These are phyloP conservation scores for Waltergamsia citrina DNA, from an alignment of 2,329 filamentous ascomycete genomes.

Conservation along the genomic window DNA sequence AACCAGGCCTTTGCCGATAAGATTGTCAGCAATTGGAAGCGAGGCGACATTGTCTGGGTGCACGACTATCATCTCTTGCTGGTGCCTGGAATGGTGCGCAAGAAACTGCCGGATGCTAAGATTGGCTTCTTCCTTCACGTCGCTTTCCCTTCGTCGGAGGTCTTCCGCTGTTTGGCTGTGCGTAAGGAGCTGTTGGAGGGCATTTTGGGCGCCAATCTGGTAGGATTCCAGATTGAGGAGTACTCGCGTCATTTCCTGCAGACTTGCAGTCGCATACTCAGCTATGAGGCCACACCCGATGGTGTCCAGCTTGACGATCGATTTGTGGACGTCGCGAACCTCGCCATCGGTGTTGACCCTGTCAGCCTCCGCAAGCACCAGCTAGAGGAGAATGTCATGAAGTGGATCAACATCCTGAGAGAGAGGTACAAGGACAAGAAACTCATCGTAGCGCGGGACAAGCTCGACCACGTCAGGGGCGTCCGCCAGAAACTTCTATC, in stretches of 20 bases:
- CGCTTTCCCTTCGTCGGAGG: slow-evolving; percentile 91
- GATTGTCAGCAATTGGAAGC: slow-evolving; percentile 87
- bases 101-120: slow-evolving; percentile 84
- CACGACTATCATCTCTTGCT: slow-evolving; percentile 92
- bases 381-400: slow-evolving; percentile 59
- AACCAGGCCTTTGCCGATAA: slow-evolving; percentile 90
- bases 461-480: slow-evolving; percentile 85
- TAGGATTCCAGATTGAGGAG: slow-evolving; percentile 90
- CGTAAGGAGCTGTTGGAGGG: slow-evolving; percentile 83
- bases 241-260: slow-evolving; percentile 92
- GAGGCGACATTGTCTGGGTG: slow-evolving; percentile 86
- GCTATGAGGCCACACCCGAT: slow-evolving; percentile 81
- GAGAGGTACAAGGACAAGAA: slow-evolving; percentile 82
- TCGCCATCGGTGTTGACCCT: slow-evolving; percentile 88
- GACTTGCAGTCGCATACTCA: slow-evolving; percentile 84
- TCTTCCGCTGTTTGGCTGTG: slow-evolving; percentile 84
- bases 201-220: slow-evolving; percentile 84
- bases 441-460: slow-evolving; percentile 87
- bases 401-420: slow-evolving; percentile 72
- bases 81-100: slow-evolving; percentile 80
- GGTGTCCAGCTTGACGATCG: slow-evolving; percentile 87
- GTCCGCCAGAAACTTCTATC: slow-evolving; percentile 89
- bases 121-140: slow-evolving; percentile 96
- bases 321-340: slow-evolving; percentile 79
- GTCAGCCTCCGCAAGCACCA: slow-evolving; percentile 63